These are phyloP conservation scores for Triangularia setosa DNA, from an alignment of 2,329 filamentous ascomycete genomes.

Conservation along the genomic window DNA sequence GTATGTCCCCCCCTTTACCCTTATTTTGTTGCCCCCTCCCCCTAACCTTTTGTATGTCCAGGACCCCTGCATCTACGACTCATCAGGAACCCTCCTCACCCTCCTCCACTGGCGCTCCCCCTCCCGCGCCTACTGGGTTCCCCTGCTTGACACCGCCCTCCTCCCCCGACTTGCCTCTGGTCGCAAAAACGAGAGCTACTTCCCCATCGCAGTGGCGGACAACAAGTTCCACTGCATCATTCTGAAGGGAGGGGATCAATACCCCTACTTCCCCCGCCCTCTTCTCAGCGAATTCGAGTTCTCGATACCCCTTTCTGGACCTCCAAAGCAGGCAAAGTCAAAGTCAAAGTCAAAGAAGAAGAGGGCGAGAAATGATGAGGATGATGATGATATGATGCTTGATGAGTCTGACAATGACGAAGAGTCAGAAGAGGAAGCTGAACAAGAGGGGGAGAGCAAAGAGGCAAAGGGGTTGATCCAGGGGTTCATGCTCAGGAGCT, in stretches of 20 bases:
- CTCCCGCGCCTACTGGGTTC: conserved; percentile 85
- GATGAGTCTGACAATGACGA: conserved; percentile 34
- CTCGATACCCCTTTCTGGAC: conserved; percentile 69
- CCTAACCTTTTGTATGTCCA: conserved; percentile 31
- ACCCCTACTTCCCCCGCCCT: conserved; percentile 88
- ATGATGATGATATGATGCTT: conserved; percentile 25
- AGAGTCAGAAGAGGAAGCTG: conserved; percentile 23
- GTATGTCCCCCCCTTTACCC: conserved; percentile 45
- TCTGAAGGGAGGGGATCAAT: conserved; percentile 87
- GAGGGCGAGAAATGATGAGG: conserved; percentile 30
- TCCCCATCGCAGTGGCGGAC: conserved; percentile 89
- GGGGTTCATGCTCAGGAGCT: conserved; percentile 68
- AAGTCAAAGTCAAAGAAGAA: conserved; percentile 33
- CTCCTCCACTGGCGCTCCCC: conserved; percentile 86
- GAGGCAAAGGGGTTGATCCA: conserved; percentile 71
- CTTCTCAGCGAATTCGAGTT: conserved; percentile 93
- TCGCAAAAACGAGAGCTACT: conserved; percentile 85
- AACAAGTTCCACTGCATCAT: conserved; percentile 98
- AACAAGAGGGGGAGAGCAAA: conserved; percentile 36
- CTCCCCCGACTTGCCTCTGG: conserved; percentile 79
- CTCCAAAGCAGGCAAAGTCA: neutral
- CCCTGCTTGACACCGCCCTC: conserved; percentile 82
- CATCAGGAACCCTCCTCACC: conserved; percentile 80
- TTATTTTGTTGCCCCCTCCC: neutral
- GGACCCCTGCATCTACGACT: conserved; percentile 96